These are phyloP conservation scores for Serendipita indica DNA, from an alignment of 768 basidiomycete genomes.

Conservation along the genomic window DNA sequence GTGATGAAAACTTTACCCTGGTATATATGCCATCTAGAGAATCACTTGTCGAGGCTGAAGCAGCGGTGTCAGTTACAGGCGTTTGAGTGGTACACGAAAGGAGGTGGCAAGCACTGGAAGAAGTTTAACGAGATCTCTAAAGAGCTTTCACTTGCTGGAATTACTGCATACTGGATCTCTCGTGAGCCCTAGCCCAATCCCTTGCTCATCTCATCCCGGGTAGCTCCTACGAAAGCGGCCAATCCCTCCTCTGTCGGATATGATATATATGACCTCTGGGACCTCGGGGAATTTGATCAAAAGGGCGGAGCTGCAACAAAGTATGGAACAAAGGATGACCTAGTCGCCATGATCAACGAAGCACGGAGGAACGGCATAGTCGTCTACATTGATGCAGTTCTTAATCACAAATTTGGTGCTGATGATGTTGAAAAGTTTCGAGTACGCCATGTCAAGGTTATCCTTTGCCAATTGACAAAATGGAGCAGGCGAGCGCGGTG, in stretches of 20 bases:
- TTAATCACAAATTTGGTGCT: slow-evolving; percentile 26
- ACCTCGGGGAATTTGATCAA: slow-evolving; percentile 17
- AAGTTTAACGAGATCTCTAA: slow-evolving; percentile 7
- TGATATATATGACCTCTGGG: slow-evolving; percentile 16
- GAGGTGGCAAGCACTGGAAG: slow-evolving; percentile 13
- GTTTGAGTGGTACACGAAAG: slow-evolving; percentile 14
- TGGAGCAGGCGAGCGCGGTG: slow-evolving; percentile 9
- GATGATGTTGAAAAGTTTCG: slow-evolving; percentile 25
- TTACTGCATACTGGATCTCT: slow-evolving; percentile 13
- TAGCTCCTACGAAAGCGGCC: slow-evolving; percentile 12
- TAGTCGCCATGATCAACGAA: slow-evolving; percentile 22
- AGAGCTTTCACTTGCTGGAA: slow-evolving; percentile 9
- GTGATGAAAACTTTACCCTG: slow-evolving; percentile 10
- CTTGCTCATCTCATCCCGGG: neutral
- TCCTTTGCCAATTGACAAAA: slow-evolving; percentile 21
- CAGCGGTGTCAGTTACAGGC: slow-evolving; percentile 11
- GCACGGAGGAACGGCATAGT: slow-evolving; percentile 25
- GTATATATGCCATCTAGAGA: neutral
- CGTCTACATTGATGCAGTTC: slow-evolving; percentile 25
- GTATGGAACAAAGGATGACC: slow-evolving; percentile 28
- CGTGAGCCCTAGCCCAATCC: neutral
- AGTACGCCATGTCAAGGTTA: slow-evolving; percentile 23
- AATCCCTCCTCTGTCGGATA: slow-evolving; percentile 13
- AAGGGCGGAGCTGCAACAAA: slow-evolving; percentile 19
- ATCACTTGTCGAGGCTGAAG: neutral